Evolutionary conservation across 768 basidiomycete genomes (phyloP).

Genomic region (Termitomyces sp.): DNA sequence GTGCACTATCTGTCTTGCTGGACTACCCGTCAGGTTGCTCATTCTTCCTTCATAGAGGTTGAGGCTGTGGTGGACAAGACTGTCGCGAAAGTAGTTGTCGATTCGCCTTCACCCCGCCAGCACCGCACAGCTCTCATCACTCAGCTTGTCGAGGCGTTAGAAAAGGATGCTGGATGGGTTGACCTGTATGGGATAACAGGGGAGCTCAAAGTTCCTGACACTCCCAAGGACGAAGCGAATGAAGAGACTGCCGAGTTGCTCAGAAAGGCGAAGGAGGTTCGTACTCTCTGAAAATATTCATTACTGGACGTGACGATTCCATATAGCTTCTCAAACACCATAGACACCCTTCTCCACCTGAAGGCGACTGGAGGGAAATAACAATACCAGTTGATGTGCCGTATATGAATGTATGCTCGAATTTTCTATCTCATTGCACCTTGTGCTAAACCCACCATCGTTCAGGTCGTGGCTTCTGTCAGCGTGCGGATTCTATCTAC

Average conservation of each 20-base stretch:
- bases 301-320: neutral
- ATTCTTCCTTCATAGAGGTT: slow-evolving; percentile 45
- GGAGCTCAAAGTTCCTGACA: slow-evolving; percentile 52
- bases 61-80: slow-evolving; percentile 51
- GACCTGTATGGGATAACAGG: slow-evolving; percentile 66
- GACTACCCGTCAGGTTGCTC: neutral
- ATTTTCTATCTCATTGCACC: neutral
- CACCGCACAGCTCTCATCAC: slow-evolving; percentile 40
- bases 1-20: slow-evolving; percentile 28
- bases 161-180: slow-evolving; percentile 61
- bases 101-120: slow-evolving; percentile 23
- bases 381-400: slow-evolving; percentile 85
- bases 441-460: neutral
- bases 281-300: neutral
- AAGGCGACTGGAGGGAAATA: slow-evolving; percentile 65
- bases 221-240: slow-evolving; percentile 21
- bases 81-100: slow-evolving; percentile 36
- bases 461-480: slow-evolving; percentile 62
- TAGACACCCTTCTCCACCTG: slow-evolving; percentile 30
- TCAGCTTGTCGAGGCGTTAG: slow-evolving; percentile 51
- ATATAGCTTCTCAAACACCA: slow-evolving; percentile 37
- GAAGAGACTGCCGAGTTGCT: slow-evolving; percentile 25
- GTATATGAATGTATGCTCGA: slow-evolving; percentile 58
- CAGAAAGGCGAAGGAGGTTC: slow-evolving; percentile 26
- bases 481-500: slow-evolving; percentile 42